These are phyloP conservation scores for Rhodamnia argentea DNA, from an alignment of 345 rosid species.

Conservation along the genomic window DNA sequence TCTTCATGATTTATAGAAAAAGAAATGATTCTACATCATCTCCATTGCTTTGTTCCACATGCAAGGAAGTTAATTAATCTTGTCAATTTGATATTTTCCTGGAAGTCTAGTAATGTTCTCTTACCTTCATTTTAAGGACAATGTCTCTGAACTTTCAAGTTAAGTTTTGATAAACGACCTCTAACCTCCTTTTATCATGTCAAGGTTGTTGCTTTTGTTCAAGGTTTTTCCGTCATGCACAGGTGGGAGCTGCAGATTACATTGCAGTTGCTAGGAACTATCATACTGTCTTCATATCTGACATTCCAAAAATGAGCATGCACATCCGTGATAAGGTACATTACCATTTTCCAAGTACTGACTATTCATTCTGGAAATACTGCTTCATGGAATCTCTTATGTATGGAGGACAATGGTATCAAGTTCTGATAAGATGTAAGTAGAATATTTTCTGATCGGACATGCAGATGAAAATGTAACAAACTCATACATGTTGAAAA, in stretches of 20 bases:
- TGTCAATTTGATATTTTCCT: neutral
- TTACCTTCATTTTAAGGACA: neutral
- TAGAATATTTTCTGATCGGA: neutral
- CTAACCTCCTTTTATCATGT: neutral
- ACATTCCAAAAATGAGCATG: slow-evolving; percentile 82
- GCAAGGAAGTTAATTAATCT: neutral
- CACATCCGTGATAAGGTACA: slow-evolving; percentile 73
- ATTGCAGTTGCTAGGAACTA: slow-evolving; percentile 72
- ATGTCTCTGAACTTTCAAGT: neutral
- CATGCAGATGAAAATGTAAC: neutral
- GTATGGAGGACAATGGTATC: neutral
- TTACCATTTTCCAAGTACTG: neutral
- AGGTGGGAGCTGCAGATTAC: slow-evolving; percentile 94
- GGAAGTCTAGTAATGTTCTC: neutral
- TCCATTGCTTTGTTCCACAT: neutral
- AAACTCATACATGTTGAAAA: neutral
- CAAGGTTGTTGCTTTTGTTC: neutral
- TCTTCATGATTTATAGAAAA: neutral
- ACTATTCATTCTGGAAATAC: neutral
- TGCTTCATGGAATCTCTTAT: neutral
- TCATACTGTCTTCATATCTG: slow-evolving; percentile 76
- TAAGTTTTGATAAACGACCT: neutral
- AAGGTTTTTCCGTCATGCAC: neutral
- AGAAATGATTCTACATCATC: neutral
- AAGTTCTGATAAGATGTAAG: neutral